Base-by-base conservation (phyloP, 1,139 yeast genomes). In the Saccharomycopsis hybrid region DNA sequence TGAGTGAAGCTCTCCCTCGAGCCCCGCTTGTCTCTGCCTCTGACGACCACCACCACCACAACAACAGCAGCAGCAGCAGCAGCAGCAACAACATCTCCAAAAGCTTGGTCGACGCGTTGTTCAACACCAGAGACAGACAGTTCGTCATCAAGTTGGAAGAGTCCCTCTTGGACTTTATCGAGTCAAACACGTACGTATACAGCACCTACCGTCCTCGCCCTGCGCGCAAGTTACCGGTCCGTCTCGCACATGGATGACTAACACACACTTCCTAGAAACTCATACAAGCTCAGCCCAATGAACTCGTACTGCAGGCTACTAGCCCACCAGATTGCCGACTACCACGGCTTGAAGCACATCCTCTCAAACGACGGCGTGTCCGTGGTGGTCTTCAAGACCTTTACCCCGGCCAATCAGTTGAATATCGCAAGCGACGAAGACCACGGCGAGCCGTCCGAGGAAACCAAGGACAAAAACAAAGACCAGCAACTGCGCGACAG, bases 271-370 rank as follows among this genome's bases (percentile, higher is more conserved):
- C 13, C 38, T 27, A 69, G 68, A 2, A 72, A 68, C 43, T 69
- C 77, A 0, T 70, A 74, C 61, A 70, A 74, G 48, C 59, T 78
- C 59, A 65, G 73, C 61, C 81, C 73, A 30, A 70, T 78, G 71
- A 84, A 84, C 62, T 80, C 87, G 1, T 84, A 80, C 62, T 81
- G 78, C 57, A 66, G 90, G 56, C 65, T 84, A 39, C 64, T 84
- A 49, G 73, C 83, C 1, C 89, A 84, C 62, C 85, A 83, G 55
- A 65, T 82, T 33, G 85, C 89, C 13, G 84, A 80, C 40, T 82
- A 82, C 62, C 82, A 83, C 59, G 68, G 71, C 30, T 63, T 84
- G 50, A 78, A 77, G 13, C 85, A 79, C 56, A 69, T 70, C 4
- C 57, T 76, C 32, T 68, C 73, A 31, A 69, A 69, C 43, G 77